Evolutionary conservation across 768 basidiomycete genomes (phyloP).

Genomic region (Mycena sanguinolenta): DNA sequence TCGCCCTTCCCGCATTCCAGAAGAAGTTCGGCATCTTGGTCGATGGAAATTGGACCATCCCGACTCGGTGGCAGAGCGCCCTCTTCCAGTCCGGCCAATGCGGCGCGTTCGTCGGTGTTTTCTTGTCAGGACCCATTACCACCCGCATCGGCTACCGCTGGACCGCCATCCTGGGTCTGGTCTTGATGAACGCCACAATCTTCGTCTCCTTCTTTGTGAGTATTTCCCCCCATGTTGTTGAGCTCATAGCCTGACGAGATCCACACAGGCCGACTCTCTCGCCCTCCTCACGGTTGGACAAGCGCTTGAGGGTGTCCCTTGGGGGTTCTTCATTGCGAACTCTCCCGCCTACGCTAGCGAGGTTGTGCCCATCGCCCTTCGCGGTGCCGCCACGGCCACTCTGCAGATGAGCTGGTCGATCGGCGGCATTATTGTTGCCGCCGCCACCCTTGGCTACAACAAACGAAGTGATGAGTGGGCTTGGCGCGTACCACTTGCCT

Average conservation of each 20-base stretch:
- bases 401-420: no score
- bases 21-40: neutral
- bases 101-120: neutral
- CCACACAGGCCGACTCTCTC: conserved; percentile 28
- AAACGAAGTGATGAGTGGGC: neutral
- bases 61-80: no score
- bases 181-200: conserved; percentile 33
- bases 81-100: no score
- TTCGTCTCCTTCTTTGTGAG: conserved; percentile 32
- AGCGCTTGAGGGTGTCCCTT: conserved; percentile 18
- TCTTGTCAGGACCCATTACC: conserved; percentile 31
- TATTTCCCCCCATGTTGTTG: no score
- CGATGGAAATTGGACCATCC: no score
- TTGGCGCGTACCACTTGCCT: conserved; percentile 28
- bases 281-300: conserved; percentile 27
- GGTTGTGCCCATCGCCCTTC: conserved; percentile 23
- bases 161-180: neutral
- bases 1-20: conserved; percentile 32
- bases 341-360: no score
- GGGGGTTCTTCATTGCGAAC: conserved; percentile 16
- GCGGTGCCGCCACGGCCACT: neutral
- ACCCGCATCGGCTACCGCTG: conserved; percentile 30
- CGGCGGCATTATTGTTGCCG: no score
- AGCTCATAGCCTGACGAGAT: no score
- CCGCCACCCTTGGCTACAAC: no score